These are phyloP conservation scores for Ogataea paraovalis DNA, from an alignment of 805 yeast species.

Conservation along the genomic window DNA sequence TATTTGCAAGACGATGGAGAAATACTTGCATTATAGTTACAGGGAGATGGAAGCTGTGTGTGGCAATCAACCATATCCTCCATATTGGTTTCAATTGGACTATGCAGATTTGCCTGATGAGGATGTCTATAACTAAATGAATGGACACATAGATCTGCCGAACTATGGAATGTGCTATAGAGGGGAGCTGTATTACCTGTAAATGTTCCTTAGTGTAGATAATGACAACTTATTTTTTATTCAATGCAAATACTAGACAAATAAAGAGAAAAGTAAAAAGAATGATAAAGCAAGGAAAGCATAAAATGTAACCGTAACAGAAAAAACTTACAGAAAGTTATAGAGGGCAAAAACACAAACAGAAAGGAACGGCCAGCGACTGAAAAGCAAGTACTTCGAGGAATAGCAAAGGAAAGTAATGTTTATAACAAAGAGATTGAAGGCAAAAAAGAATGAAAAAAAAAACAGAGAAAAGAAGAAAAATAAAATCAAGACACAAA, in stretches of 20 bases:
- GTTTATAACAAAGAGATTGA: not conserved
- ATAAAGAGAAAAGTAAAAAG: not conserved
- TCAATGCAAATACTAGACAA: not conserved
- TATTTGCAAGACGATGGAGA: constrained; percentile 21
- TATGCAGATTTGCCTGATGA: constrained; percentile 8
- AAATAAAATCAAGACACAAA: too few relatives aligned
- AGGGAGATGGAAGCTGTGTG: constrained; percentile 25
- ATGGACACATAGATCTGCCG: too few relatives aligned
- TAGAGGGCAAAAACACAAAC: not conserved
- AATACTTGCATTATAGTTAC: constrained; percentile 21
- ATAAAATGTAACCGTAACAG: not conserved
- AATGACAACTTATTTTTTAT: not conserved
- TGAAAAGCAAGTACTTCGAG: not conserved
- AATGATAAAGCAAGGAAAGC: not conserved
- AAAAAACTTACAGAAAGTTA: not conserved
- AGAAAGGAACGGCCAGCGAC: not conserved
- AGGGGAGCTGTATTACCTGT: too few relatives aligned
- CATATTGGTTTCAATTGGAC: constrained; percentile 10
- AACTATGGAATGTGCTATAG: too few relatives aligned
- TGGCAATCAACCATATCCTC: constrained; percentile 17
- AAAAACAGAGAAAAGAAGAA: not conserved
- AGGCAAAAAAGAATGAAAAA: not conserved
- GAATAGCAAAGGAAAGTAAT: not conserved
- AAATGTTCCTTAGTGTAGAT: too few relatives aligned
- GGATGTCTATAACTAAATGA: not conserved